Evolutionary conservation across 2,329 filamentous ascomycete species (phyloP), one percentile per base, ranked within the genome.

Genomic region (Moelleriella libera): DNA sequence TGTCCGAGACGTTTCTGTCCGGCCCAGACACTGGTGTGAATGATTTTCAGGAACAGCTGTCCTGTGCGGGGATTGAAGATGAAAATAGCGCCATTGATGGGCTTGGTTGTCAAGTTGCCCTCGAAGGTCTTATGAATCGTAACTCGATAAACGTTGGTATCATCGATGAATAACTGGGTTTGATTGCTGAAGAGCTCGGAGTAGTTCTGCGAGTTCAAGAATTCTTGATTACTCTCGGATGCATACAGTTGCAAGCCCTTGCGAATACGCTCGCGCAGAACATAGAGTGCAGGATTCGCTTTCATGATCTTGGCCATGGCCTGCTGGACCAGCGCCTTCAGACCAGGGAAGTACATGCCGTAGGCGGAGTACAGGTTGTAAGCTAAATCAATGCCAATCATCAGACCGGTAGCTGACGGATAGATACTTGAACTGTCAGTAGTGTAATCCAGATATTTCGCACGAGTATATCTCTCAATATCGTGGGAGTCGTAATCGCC

Each of bases 231-330:
- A 70, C 88, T 96, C 70, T 98, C 94, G 0, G 90, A 97, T 3
- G 92, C 92, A 60, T 98, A 98, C 11, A 98, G 74, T 68, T 98
- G 92, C 50, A 98, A 78, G 74, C 92, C 92, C 74, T 98, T 98
- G 54, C 94, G 80, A 53, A 98, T 98, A 76, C 92, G 92, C 70
- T 98, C 92, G 50, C 92, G 85, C 50, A 98, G 71, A 46, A 98
- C 92, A 63, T 97, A 98, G 32, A 98, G 69, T 3, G 92, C 92
- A 12, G 92, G 92, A 60, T 98, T 98, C 39, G 92, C 90, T 69
- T 98, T 98, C 92, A 98, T 98, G 62, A 98, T 81, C 80, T 98
- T 98, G 45, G 88, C 88, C 94, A 98, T 98, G 5, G 94, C 92
- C 64, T 97, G 90, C 66, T 98, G 94, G 30, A 98, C 74, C 29